phyloP scores from a whole-genome alignment of 1,284 basidiomycete species.

The Cutaneotrichosporon cutaneum region DNA sequence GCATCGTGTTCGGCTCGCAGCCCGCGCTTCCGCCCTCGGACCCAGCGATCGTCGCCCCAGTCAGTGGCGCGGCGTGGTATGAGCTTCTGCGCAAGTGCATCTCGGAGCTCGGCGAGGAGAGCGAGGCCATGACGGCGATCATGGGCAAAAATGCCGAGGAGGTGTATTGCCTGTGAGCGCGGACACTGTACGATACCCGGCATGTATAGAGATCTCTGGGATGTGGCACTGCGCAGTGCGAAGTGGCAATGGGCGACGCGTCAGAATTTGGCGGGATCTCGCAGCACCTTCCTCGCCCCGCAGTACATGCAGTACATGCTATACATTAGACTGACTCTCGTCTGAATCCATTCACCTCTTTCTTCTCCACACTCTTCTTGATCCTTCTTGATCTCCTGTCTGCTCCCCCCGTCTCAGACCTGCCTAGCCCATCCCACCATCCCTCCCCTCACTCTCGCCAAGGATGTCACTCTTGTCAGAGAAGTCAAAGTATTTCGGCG shows the following conservation, averaged over 20 bases:
- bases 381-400: neutral
- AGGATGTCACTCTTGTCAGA: neutral
- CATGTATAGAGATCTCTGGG: neutral
- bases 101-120: constrained; percentile 76
- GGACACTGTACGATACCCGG: neutral
- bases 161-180: constrained; percentile 6
- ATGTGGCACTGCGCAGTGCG: neutral
- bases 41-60: constrained; percentile 48
- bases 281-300: neutral
- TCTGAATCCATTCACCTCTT: neutral
- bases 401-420: neutral
- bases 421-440: neutral
- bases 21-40: constrained; percentile 45
- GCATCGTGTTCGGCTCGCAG: constrained; percentile 61
- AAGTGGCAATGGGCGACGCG: neutral
- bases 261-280: neutral
- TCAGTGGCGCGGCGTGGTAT: constrained; percentile 69
- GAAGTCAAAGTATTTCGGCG: neutral
- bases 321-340: no score
- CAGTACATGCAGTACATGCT: neutral
- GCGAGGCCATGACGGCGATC: constrained; percentile 61
- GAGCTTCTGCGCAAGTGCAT: constrained; percentile 73
- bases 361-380: neutral
- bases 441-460: neutral
- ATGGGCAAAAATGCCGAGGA: constrained; percentile 39